phyloP scores from a whole-genome alignment of 208 protist species.

The Acanthamoeba sp. region DNA sequence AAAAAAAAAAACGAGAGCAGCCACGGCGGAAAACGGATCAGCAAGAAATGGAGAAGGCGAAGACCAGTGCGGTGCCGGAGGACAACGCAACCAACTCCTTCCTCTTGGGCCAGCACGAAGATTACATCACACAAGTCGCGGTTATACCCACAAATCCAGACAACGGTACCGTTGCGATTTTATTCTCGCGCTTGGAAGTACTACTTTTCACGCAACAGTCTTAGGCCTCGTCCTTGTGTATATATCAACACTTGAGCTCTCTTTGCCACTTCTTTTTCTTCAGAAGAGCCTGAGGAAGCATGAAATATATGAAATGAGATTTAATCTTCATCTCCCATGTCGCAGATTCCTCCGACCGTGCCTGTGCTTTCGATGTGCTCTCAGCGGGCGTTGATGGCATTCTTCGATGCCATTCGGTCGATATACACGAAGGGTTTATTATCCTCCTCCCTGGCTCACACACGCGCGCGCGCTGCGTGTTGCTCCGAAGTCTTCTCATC shows the following conservation, averaged over 20 bases:
- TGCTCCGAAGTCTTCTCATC: background rate
- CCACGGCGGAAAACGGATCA: too few relatives aligned
- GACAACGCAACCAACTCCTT: background rate
- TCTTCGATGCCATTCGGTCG: conserved; percentile 1
- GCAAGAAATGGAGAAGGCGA: background rate
- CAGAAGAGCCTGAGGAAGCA: too few relatives aligned
- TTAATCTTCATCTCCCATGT: too few relatives aligned
- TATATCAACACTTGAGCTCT: too few relatives aligned
- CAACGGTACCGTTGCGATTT: background rate
- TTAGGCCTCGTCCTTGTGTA: too few relatives aligned
- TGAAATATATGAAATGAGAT: too few relatives aligned
- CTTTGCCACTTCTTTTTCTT: too few relatives aligned
- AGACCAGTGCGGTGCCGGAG: background rate
- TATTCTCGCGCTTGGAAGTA: too few relatives aligned
- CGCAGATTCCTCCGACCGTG: too few relatives aligned
- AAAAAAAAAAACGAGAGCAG: too few relatives aligned
- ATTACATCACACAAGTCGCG: background rate
- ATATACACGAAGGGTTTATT: background rate
- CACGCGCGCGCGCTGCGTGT: background rate
- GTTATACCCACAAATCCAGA: background rate
- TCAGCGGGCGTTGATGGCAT: background rate
- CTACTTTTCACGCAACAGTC: too few relatives aligned
- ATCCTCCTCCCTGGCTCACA: too few relatives aligned
- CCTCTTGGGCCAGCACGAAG: background rate
- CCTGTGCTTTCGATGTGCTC: background rate